Evolutionary conservation across 805 yeast genomes (phyloP).

Genomic region (Candida vaughaniae): DNA sequence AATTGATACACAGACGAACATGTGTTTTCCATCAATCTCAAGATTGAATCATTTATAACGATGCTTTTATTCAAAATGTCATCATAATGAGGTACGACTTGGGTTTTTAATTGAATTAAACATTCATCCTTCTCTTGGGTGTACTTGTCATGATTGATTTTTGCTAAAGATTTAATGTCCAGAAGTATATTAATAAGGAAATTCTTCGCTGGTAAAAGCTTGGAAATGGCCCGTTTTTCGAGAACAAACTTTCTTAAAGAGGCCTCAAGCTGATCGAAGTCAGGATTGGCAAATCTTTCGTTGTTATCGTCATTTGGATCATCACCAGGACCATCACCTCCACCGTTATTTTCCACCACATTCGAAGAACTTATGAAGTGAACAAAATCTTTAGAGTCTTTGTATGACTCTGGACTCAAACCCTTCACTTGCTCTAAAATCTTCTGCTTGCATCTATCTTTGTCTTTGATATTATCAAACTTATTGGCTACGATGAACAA

Average conservation of each 20-base stretch:
- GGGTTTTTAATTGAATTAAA: constrained; percentile 45
- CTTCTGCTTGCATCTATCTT: constrained; percentile 70
- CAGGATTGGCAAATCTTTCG: constrained; percentile 34
- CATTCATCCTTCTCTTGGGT: constrained; percentile 45
- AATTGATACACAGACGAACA: constrained; percentile 58
- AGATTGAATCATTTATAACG: constrained; percentile 57
- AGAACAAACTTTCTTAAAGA: constrained; percentile 81
- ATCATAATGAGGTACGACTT: constrained; percentile 65
- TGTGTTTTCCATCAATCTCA: constrained; percentile 59
- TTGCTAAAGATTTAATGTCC: constrained; percentile 63
- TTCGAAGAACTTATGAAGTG: constrained; percentile 81
- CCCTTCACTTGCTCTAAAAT: constrained; percentile 83
- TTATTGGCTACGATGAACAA: constrained; percentile 93
- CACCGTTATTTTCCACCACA: constrained; percentile 39
- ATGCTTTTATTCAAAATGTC: constrained; percentile 50
- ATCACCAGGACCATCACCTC: constrained; percentile 25
- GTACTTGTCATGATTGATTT: constrained; percentile 59
- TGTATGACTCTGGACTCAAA: constrained; percentile 87
- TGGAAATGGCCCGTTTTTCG: constrained; percentile 86
- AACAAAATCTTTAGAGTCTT: constrained; percentile 85
- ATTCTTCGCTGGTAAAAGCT: constrained; percentile 90
- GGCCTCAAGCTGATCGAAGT: constrained; percentile 82
- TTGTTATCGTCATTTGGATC: constrained; percentile 27
- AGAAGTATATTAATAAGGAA: constrained; percentile 66
- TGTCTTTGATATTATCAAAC: constrained; percentile 82